Conservation (phyloP, 2,329 filamentous ascomycete species). For the Talaromyces sp. region DNA sequence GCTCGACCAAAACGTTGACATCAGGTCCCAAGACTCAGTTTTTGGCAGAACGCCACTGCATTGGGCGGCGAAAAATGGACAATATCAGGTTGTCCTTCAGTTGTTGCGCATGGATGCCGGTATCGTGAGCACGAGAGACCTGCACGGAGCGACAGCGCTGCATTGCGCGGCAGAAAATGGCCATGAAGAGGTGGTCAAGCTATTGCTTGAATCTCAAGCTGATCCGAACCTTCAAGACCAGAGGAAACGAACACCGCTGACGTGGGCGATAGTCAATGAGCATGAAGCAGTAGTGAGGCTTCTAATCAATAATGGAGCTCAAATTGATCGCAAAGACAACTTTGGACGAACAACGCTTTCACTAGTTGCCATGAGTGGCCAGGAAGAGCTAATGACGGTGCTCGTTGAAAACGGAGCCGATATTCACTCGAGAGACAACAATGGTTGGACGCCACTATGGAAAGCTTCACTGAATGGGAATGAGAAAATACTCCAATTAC, state of each 20-base stretch:
- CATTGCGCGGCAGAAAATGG: constrained; percentile 29
- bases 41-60: not conserved
- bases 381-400: not conserved
- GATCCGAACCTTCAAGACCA: not conserved
- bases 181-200: not conserved
- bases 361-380: constrained; percentile 6
- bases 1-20: not conserved
- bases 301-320: constrained; percentile 27
- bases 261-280: constrained; percentile 1
- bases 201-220: constrained; percentile 7
- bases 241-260: not conserved
- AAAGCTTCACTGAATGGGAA: not conserved
- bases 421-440: not conserved
- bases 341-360: not conserved
- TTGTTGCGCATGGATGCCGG: not conserved
- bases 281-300: constrained; percentile 24
- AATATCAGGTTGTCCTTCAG: not conserved
- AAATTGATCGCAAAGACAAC: constrained; percentile 22
- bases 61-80: not conserved
- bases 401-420: constrained; percentile 3
- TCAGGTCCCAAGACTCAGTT: not conserved
- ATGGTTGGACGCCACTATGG: not conserved
- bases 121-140: not conserved
- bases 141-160: constrained; percentile 25
- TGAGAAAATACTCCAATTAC: not conserved